A percentile compares a stretch with the other conserved stretches of the same genome.
These are phyloP conservation scores for Stromatinia cepivora DNA, from an alignment of 2,329 filamentous ascomycete genomes.

Conservation along the genomic window DNA sequence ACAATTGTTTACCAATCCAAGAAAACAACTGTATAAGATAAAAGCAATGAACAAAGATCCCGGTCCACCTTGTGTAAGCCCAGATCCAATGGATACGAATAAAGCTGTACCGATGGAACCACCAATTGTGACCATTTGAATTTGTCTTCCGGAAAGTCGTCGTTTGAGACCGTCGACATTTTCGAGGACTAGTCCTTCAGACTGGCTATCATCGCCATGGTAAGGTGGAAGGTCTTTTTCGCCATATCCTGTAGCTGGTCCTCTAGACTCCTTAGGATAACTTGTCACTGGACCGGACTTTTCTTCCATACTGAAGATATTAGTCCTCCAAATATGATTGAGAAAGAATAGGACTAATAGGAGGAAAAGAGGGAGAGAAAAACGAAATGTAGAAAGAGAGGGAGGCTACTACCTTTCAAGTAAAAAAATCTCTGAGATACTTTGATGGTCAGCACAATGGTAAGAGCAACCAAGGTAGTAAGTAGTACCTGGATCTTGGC, in stretches of 20 bases:
- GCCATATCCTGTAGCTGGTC: conserved; percentile 26
- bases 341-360: not conserved
- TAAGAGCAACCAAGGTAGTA: not conserved
- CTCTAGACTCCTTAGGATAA: conserved; percentile 23
- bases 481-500: conserved; percentile 5
- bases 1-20: conserved; percentile 36
- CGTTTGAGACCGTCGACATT: conserved; percentile 37
- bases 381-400: not conserved
- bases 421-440: not conserved
- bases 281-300: conserved; percentile 25
- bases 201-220: not conserved
- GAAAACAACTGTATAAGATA: conserved; percentile 45
- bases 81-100: conserved; percentile 48
- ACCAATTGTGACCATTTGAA: conserved; percentile 52
- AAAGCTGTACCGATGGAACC: conserved; percentile 51
- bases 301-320: conserved; percentile 20
- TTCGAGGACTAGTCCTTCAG: conserved; percentile 25
- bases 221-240: conserved; percentile 12
- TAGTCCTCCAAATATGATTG: not conserved
- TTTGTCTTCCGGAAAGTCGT: conserved; percentile 47
- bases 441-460: not conserved
- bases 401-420: not conserved
- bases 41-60: conserved; percentile 50
- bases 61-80: conserved; percentile 43
- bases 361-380: not conserved